A percentile compares a stretch with the other conserved stretches of the same genome.
Evolutionary conservation across 2,329 filamentous ascomycete genomes (phyloP).

Genomic region (Exserohilum rostratum): DNA sequence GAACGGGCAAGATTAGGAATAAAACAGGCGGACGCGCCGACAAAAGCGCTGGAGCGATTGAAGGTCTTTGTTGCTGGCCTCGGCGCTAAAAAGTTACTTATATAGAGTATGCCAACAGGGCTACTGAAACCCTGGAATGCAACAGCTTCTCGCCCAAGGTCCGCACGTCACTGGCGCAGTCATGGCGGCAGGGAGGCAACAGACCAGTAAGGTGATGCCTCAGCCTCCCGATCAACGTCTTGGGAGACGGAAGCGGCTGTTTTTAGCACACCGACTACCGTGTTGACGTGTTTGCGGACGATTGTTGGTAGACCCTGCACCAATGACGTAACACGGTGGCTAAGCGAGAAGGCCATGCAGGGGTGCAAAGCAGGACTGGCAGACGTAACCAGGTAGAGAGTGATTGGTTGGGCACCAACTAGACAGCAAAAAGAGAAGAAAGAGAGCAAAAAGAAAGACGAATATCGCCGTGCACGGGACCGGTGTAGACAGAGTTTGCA

Average conservation of each 20-base stretch:
- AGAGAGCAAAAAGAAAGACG: slow-evolving; percentile 1
- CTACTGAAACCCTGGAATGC: slow-evolving; percentile 1
- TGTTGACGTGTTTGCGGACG: slow-evolving; percentile 29
- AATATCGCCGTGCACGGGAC: background rate
- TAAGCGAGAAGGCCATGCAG: slow-evolving; percentile 22
- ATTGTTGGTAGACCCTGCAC: slow-evolving; percentile 17
- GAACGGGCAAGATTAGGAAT: slow-evolving; percentile 1
- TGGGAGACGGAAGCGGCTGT: slow-evolving; percentile 6
- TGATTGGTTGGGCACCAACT: background rate
- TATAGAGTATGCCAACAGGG: slow-evolving; percentile 2
- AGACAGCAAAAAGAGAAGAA: background rate
- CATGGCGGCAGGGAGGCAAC: slow-evolving; percentile 16
- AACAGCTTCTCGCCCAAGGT: slow-evolving; percentile 1
- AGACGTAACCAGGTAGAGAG: background rate
- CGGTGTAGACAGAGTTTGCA: slow-evolving; percentile 3
- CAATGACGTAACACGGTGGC: slow-evolving; percentile 19
- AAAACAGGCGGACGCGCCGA: slow-evolving; percentile 2
- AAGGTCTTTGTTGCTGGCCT: background rate
- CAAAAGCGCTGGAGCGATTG: slow-evolving; percentile 7
- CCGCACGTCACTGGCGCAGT: slow-evolving; percentile 12
- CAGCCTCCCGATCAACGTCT: slow-evolving; percentile 27
- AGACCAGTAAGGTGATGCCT: slow-evolving; percentile 21
- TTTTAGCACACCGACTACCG: slow-evolving; percentile 21
- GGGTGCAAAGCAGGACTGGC: slow-evolving; percentile 19
- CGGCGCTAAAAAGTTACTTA: slow-evolving; percentile 8